A percentile compares a stretch with the other conserved stretches of the same genome.
Conservation (phyloP, 2,329 filamentous ascomycete species). For the Dryadomyces quercivorus region DNA sequence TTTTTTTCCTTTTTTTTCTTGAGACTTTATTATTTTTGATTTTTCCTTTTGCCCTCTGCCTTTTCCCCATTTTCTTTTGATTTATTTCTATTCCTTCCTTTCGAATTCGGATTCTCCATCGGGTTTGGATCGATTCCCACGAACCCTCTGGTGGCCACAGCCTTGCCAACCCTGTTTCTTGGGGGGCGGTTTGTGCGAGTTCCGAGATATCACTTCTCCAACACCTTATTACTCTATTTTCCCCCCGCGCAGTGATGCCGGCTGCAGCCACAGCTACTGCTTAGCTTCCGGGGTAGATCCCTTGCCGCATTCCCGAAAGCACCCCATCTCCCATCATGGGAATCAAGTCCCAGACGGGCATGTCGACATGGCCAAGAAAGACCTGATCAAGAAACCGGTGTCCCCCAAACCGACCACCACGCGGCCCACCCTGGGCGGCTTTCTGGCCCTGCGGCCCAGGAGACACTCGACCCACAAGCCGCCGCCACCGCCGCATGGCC, state of each 20-base stretch:
- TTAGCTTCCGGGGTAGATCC: neutral
- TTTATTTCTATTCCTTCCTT: too few relatives aligned
- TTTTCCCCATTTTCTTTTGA: too few relatives aligned
- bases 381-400: neutral
- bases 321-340: neutral
- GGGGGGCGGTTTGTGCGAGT: too few relatives aligned
- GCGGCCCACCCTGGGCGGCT: neutral
- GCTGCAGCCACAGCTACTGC: neutral
- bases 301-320: neutral
- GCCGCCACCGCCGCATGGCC: neutral
- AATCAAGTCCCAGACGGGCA: neutral
- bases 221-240: too few relatives aligned
- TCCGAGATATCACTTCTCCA: too few relatives aligned
- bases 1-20: neutral
- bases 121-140: too few relatives aligned
- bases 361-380: neutral
- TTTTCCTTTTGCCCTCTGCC: neutral
- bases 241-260: too few relatives aligned
- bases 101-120: too few relatives aligned
- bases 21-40: neutral
- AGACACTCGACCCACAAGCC: neutral
- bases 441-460: neutral
- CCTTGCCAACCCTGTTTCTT: neutral
- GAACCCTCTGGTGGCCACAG: neutral
- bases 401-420: neutral